Percentiles rank a stretch among this genome's conserved stretches.
phyloP scores from a whole-genome alignment of 192 early-diverging fungal species.

The Gonapodya sp. region DNA sequence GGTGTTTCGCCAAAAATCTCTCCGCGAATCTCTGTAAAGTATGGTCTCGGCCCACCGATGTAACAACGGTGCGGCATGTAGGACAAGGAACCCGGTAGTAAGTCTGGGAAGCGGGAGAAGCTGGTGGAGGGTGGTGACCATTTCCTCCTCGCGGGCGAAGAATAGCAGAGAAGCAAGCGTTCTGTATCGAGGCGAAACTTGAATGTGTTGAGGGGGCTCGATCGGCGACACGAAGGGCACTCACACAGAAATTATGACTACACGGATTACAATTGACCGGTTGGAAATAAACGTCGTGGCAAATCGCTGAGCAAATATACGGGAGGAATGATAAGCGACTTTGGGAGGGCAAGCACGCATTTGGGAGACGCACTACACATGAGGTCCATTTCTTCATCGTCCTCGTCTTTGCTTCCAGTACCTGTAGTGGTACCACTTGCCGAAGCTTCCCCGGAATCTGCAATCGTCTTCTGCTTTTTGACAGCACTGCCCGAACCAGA shows the following conservation, averaged over 20 bases:
- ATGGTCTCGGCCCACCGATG: neutral
- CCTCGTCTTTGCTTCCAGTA: neutral
- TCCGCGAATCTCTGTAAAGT: neutral
- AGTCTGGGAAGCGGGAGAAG: neutral
- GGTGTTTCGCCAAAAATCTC: neutral
- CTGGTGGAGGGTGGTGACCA: neutral
- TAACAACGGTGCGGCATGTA: neutral
- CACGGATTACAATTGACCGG: neutral
- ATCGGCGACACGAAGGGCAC: neutral
- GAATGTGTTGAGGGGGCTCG: neutral
- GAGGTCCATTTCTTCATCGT: neutral
- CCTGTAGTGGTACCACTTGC: no score
- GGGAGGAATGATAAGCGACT: no score
- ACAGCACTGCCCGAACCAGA: neutral
- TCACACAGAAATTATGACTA: neutral
- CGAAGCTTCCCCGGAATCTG: neutral
- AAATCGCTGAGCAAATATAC: neutral
- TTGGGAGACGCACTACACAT: neutral
- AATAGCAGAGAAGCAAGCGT: neutral
- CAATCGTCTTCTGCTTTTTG: neutral
- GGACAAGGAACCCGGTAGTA: neutral
- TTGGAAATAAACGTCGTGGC: neutral
- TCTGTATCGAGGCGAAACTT: neutral
- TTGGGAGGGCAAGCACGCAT: no score
- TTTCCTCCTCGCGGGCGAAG: neutral